Percentiles rank a stretch among this genome's conserved stretches.
Conservation (phyloP, 345 rosid genomes). For the Pistacia atlantica region DNA sequence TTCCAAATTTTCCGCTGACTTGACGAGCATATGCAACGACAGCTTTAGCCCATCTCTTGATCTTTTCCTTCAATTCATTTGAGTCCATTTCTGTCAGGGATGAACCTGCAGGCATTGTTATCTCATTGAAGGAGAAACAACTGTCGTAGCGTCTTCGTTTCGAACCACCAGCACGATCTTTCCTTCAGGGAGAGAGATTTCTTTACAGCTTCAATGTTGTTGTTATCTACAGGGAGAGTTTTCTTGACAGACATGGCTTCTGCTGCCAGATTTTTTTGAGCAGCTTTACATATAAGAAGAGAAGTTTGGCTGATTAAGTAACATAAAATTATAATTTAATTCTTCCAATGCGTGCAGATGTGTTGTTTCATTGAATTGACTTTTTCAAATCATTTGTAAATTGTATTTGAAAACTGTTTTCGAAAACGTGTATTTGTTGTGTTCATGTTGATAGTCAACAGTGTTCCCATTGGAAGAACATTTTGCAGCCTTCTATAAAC, state of each 20-base stretch:
- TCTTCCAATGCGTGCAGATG: slow-evolving; percentile 20
- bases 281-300: background rate
- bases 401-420: background rate
- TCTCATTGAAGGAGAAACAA: slow-evolving; percentile 56
- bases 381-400: slow-evolving; percentile 20
- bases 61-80: slow-evolving; percentile 64
- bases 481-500: background rate
- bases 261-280: background rate
- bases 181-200: background rate
- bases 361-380: slow-evolving; percentile 32
- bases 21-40: slow-evolving; percentile 81
- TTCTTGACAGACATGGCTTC: slow-evolving; percentile 52
- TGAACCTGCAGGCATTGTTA: slow-evolving; percentile 37
- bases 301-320: background rate
- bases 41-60: slow-evolving; percentile 82
- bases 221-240: slow-evolving; percentile 5
- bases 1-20: slow-evolving; percentile 53
- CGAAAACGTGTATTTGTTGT: no score
- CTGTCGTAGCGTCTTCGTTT: slow-evolving; percentile 27
- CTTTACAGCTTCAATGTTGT: background rate
- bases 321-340: background rate
- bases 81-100: slow-evolving; percentile 63
- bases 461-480: no score
- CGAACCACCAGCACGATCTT: background rate
- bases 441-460: background rate